phyloP scores from a whole-genome alignment of 2,329 filamentous ascomycete genomes.

The Acarospora socialis region DNA sequence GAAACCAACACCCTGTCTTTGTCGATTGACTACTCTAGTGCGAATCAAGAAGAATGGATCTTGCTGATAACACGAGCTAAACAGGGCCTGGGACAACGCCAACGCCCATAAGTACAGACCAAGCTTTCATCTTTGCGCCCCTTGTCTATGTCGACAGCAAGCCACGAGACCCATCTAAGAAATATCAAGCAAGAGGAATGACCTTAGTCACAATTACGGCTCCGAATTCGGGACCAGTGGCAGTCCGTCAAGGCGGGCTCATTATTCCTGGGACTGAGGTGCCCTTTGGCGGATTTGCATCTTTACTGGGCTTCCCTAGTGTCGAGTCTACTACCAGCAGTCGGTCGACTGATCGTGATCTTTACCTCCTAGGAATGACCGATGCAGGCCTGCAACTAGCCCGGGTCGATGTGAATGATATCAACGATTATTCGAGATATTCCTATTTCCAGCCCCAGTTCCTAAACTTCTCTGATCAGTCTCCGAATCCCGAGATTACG shows the following conservation, averaged over 20 bases:
- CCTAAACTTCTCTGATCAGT: constrained; percentile 8
- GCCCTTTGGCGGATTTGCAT: constrained; percentile 13
- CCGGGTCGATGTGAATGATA: constrained; percentile 11
- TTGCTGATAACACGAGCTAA: no score
- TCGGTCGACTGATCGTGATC: constrained; percentile 9
- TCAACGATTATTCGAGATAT: constrained; percentile 10
- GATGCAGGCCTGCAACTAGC: constrained; percentile 12
- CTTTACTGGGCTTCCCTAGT: constrained; percentile 11
- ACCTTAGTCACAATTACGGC: constrained; percentile 13
- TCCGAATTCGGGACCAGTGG: constrained; percentile 10
- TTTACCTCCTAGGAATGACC: constrained; percentile 13
- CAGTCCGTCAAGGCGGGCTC: constrained; percentile 12
- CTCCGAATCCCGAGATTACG: constrained; percentile 7
- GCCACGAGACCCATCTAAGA: constrained; percentile 12
- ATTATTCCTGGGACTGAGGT: constrained; percentile 13
- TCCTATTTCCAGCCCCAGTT: constrained; percentile 11
- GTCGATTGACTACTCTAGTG: neutral
- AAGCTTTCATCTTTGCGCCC: constrained; percentile 14
- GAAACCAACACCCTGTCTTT: no score
- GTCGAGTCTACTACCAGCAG: constrained; percentile 1
- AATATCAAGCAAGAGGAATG: constrained; percentile 14
- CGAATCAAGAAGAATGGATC: neutral
- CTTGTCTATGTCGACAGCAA: constrained; percentile 14
- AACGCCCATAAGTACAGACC: constrained; percentile 10
- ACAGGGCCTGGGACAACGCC: constrained; percentile 15